Conservation (phyloP, 1,284 basidiomycete genomes). For the Neolentinus lepideus region DNA sequence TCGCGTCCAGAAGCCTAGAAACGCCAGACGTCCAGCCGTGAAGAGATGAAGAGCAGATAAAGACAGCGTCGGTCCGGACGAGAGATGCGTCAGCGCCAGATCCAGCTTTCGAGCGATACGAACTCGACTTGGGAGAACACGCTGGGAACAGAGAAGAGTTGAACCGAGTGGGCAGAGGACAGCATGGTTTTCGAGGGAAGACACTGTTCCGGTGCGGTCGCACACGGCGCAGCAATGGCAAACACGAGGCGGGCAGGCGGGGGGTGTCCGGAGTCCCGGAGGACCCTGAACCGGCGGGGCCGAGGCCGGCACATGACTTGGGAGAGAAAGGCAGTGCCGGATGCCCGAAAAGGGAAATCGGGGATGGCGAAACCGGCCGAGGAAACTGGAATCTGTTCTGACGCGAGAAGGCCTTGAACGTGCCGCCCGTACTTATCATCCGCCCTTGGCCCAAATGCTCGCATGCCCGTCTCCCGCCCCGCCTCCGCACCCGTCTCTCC, state of each 20-base stretch:
- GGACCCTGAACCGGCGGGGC: neutral
- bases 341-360: neutral
- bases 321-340: neutral
- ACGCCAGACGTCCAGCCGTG: too few relatives aligned
- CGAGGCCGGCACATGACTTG: neutral
- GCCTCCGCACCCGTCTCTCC: neutral
- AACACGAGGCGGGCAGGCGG: constrained; percentile 1
- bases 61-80: too few relatives aligned
- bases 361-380: constrained; percentile 1
- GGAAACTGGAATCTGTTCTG: neutral
- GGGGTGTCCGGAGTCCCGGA: neutral
- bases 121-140: too few relatives aligned
- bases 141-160: too few relatives aligned
- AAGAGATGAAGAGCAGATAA: too few relatives aligned
- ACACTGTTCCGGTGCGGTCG: neutral
- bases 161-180: too few relatives aligned
- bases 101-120: too few relatives aligned
- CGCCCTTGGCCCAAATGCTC: neutral
- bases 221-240: neutral
- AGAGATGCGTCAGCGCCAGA: too few relatives aligned
- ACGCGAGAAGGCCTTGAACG: constrained; percentile 2
- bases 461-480: neutral
- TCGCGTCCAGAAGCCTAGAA: neutral
- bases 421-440: constrained; percentile 3
- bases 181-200: too few relatives aligned